Base-by-base conservation (phyloP, 75 land plant genomes). In the Sequoiadendron giganteum region DNA sequence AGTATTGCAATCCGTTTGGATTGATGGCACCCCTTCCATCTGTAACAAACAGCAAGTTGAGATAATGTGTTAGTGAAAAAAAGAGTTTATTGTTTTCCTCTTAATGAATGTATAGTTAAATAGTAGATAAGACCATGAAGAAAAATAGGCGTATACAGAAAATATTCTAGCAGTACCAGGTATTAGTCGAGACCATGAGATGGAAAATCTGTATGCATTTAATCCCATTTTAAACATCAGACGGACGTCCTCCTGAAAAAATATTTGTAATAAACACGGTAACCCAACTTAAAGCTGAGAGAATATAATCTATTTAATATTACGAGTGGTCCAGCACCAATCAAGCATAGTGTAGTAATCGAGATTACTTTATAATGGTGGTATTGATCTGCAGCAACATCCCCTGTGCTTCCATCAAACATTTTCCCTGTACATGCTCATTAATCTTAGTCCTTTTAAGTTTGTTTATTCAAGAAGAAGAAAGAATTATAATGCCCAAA, bases 351-450 rank as follows among this genome's bases (percentile, higher is more conserved):
- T 70, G 11, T 32, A 39, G n/a, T 10, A 43, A 61, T 58, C 30
- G 18, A 72, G 2, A 30, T 28, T 89, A 94, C 97, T 93, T 91
- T 89, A 83, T 94, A 97, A 68, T 95, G 95, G 47, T 97, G 98
- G 85, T 97, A 97, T 86, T 91, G 90, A 89, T 97, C 96, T 77
- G 87, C 86, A 49, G 97, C 89, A 36, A 93, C 61, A 81, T 93
- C 95, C 80, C 92, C 96, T 1, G 86, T 93, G 34, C 86, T 86
- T 45, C 93, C 91, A 47, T 87, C 88, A 1, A 48, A 25, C 10
- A 86, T 91, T 10, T 87, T 91, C 34, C 92, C 92, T 90, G 80
- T 28, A 82, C 25, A 72, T 28, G 0, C 65, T 34, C 7, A 61
- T 61, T 28, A 47, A 70, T 0, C 2, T n/a, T 15, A 19, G 21